Conservation (phyloP, 129 eudicot genomes). For the Dittrichia graveolens region DNA sequence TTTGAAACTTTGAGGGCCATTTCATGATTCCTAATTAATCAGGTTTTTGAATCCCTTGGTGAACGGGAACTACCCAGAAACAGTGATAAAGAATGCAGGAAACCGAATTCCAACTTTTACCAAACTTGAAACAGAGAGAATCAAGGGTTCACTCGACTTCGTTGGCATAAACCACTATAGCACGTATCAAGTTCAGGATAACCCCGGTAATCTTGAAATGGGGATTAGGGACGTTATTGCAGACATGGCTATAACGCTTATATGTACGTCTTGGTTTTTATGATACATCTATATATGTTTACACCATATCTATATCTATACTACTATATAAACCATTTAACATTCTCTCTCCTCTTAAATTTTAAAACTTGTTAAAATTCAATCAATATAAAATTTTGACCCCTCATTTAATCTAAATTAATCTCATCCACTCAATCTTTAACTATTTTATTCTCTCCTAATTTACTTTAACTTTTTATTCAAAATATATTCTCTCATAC, state of each 20-base stretch:
- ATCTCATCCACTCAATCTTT: too few species aligned
- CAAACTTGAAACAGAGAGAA: slow-evolving; percentile 45
- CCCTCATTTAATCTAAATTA: too few species aligned
- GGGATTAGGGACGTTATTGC: slow-evolving; percentile 43
- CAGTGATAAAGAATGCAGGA: slow-evolving; percentile 52
- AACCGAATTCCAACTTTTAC: slow-evolving; percentile 62
- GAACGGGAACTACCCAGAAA: slow-evolving; percentile 74
- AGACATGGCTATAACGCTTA: slow-evolving; percentile 44
- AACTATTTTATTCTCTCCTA: too few species aligned
- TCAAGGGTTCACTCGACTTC: slow-evolving; percentile 69
- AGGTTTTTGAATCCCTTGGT: slow-evolving; percentile 69
- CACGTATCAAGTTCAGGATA: slow-evolving; percentile 46
- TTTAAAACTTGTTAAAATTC: too few species aligned
- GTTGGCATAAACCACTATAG: slow-evolving; percentile 59
- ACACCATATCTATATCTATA: too few species aligned
- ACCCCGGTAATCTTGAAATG: slow-evolving; percentile 33
- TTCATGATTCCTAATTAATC: too few species aligned
- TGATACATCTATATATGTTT: neutral
- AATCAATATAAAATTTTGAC: too few species aligned
- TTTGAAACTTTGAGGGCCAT: neutral
- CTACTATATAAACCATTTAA: too few species aligned
- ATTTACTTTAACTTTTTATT: too few species aligned
- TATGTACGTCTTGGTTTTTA: slow-evolving; percentile 36
- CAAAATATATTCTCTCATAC: too few species aligned
- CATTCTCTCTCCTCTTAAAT: too few species aligned